These are phyloP conservation scores for Anthostomella pinea DNA, from an alignment of 2,329 filamentous ascomycete species.

Conservation along the genomic window DNA sequence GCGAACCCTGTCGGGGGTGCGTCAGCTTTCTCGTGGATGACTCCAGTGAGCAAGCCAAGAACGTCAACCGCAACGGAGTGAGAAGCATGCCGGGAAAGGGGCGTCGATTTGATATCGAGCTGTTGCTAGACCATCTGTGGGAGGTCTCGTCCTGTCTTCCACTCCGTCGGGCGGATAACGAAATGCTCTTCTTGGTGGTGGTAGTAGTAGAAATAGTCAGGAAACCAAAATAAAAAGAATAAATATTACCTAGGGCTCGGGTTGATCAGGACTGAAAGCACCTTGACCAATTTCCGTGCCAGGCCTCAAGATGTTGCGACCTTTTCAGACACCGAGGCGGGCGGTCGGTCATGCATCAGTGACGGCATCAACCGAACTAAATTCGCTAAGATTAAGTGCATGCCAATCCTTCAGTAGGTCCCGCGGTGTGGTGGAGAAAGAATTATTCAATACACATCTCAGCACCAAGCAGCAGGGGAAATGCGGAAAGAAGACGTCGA, in stretches of 20 bases:
- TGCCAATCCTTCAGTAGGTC: too few relatives aligned
- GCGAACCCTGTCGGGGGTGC: constrained; percentile 88
- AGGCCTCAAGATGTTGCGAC: too few relatives aligned
- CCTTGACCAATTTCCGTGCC: too few relatives aligned
- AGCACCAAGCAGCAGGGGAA: constrained; percentile 5
- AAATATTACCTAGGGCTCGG: background rate
- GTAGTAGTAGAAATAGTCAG: constrained; percentile 11
- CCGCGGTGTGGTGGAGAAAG: too few relatives aligned
- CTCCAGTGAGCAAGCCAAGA: constrained; percentile 47
- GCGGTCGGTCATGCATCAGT: too few relatives aligned
- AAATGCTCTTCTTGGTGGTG: constrained; percentile 8
- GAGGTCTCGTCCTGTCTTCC: background rate
- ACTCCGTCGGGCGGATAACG: background rate
- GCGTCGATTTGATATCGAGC: too few relatives aligned
- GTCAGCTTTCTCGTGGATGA: constrained; percentile 93
- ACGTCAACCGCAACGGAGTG: constrained; percentile 36
- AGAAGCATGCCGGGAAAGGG: constrained; percentile 3
- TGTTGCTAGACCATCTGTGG: too few relatives aligned
- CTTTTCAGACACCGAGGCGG: too few relatives aligned
- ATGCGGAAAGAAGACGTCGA: constrained; percentile 51
- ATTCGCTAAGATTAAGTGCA: constrained; percentile 6
- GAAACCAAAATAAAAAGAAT: constrained; percentile 15
- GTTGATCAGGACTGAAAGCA: too few relatives aligned
- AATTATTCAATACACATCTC: too few relatives aligned
- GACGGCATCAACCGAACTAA: constrained; percentile 1